Conservation (phyloP, 192 early-diverging fungal genomes). For the Podila horticola region DNA sequence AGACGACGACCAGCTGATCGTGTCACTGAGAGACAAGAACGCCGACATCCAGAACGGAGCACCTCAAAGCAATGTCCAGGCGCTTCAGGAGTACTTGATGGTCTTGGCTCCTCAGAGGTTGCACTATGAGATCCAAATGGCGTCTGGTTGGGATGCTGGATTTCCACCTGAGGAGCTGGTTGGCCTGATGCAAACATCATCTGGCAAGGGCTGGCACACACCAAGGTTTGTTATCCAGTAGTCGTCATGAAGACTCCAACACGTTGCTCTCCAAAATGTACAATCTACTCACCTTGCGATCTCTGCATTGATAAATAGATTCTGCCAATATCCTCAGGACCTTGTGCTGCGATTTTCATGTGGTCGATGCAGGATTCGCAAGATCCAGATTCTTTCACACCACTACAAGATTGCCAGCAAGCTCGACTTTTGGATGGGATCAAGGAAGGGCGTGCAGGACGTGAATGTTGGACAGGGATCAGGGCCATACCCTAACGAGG, state of each 20-base stretch:
- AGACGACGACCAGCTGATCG: constrained; percentile 31
- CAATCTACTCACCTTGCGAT: too few species aligned
- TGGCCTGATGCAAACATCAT: constrained; percentile 36
- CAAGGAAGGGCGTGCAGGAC: constrained; percentile 35
- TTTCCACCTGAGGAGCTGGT: constrained; percentile 56
- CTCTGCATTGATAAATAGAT: constrained; percentile 57
- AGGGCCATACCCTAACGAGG: constrained; percentile 11
- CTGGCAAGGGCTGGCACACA: constrained; percentile 62
- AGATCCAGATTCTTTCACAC: constrained; percentile 79
- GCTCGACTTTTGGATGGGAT: constrained; percentile 77
- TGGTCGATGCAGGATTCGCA: constrained; percentile 66
- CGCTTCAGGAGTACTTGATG: constrained; percentile 49
- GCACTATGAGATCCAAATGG: constrained; percentile 50
- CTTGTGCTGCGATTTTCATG: constrained; percentile 66
- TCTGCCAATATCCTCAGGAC: constrained; percentile 77
- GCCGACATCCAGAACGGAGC: constrained; percentile 15
- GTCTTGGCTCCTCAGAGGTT: constrained; percentile 42
- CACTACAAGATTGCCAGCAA: constrained; percentile 82
- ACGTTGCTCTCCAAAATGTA: background rate
- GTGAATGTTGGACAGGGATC: constrained; percentile 26
- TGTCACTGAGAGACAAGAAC: constrained; percentile 19
- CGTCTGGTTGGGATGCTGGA: constrained; percentile 54
- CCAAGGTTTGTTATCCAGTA: constrained; percentile 36
- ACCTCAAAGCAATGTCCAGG: constrained; percentile 34
- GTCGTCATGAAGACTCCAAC: background rate